These are phyloP conservation scores for Populus alba DNA, from an alignment of 345 rosid species.

Conservation along the genomic window DNA sequence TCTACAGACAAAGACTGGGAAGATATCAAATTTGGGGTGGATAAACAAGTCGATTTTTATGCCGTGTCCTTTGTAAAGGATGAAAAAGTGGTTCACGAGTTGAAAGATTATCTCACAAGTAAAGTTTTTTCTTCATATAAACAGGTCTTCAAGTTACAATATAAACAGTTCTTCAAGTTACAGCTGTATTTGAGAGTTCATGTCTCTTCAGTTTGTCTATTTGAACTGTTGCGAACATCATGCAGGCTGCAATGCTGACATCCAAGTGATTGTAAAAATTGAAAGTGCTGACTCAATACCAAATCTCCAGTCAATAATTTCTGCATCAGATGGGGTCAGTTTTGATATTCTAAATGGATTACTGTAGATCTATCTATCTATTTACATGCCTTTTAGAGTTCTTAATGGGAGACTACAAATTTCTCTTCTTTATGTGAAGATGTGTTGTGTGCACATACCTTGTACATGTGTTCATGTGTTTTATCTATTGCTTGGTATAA, in stretches of 20 bases:
- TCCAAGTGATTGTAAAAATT: slow-evolving; percentile 78
- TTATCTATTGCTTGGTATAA: background rate
- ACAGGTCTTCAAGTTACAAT: background rate
- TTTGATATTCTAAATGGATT: background rate
- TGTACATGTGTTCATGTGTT: background rate
- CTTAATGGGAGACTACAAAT: background rate
- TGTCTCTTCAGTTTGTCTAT: slow-evolving; percentile 13
- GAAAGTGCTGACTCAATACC: slow-evolving; percentile 96
- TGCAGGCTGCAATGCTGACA: slow-evolving; percentile 78
- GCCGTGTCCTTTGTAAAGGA: slow-evolving; percentile 98
- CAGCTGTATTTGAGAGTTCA: background rate
- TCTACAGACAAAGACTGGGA: slow-evolving; percentile 95
- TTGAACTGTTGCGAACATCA: slow-evolving; percentile 17
- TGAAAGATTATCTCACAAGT: slow-evolving; percentile 85
- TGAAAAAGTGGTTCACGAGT: slow-evolving; percentile 83
- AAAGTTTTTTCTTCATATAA: slow-evolving; percentile 6
- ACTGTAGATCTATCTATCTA: background rate
- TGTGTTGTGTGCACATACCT: background rate
- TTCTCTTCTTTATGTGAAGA: background rate
- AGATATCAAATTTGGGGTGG: slow-evolving; percentile 97
- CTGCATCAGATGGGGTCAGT: slow-evolving; percentile 97
- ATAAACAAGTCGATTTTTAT: slow-evolving; percentile 89
- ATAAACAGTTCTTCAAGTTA: background rate
- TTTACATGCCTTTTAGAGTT: background rate
- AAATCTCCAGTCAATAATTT: slow-evolving; percentile 80